Evolutionary conservation across 345 rosid species (phyloP), one percentile per base, ranked within the genome.

Genomic region (Excoecaria agallocha): DNA sequence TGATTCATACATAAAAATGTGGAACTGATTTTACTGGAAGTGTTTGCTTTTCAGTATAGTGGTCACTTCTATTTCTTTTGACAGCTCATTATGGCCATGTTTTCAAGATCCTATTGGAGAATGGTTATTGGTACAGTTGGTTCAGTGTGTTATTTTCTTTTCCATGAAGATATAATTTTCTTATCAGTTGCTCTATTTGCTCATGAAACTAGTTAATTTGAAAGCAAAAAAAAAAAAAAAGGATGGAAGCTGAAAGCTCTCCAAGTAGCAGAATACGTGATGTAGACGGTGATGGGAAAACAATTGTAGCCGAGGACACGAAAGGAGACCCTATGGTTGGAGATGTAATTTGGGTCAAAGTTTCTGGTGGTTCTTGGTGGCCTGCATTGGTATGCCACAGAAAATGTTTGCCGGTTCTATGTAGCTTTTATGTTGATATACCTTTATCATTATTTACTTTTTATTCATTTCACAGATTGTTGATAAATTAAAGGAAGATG

Each of bases 371-470:
- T n/a, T 56, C 74, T 4, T 85, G 91, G 90, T 89, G 94, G 94
- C 94, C 90, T 4, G 90, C 88, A 38, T 76, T 82, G 87, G 91
- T 89, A 82, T 68, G 80, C 54, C 10, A 52, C 20, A 56, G 20
- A 8, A 43, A 39, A 19, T 65, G 25, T 12, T 58, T 25, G 5
- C 43, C 9, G 22, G 38, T 43, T 68, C 51, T 71, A 7, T 41
- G 15, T 38, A 4, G 15, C 66, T 16, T 51, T 68, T 5, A 0
- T 15, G 3, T 13, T 39, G n/a, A 9, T n/a, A 72, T 19, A 17
- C 39, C 5, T 38, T 30, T 69, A 45, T 13, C 46, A 22, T 59
- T 10, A 8, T 62, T 74, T 57, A 24, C 25, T 54, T 49, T 24
- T 66, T 56, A 15, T 66, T 76, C 22, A 17, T 70, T 45, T 80